phyloP scores from a whole-genome alignment of 257 asterid species.

The Solanum lignicaule region DNA sequence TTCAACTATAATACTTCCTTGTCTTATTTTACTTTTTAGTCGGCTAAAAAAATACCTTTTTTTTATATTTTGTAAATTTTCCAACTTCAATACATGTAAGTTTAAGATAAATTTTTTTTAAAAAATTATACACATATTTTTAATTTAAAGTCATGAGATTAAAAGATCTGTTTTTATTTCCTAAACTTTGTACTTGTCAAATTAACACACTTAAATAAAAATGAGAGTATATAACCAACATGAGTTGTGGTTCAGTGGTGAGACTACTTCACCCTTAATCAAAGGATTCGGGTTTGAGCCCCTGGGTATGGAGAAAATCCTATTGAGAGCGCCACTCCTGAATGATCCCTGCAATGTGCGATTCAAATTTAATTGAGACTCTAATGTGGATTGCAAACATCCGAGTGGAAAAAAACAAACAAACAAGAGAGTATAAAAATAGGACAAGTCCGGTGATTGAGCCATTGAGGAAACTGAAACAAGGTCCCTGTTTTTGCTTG shows the following conservation, averaged over 20 bases:
- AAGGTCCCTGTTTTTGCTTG: not conserved
- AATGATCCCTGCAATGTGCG: too few species aligned
- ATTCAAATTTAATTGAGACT: too few species aligned
- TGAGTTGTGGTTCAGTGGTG: too few species aligned
- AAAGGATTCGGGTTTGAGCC: too few species aligned
- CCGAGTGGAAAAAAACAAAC: not conserved
- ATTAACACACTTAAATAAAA: not conserved
- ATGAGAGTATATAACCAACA: not conserved
- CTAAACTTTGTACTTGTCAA: too few species aligned
- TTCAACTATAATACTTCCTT: not conserved
- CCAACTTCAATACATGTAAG: not conserved
- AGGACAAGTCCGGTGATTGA: not conserved
- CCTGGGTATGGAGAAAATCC: too few species aligned
- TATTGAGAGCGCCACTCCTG: accelerated
- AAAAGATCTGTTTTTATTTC: too few species aligned
- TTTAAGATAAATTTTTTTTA: not conserved
- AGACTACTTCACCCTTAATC: too few species aligned
- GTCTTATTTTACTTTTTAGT: not conserved
- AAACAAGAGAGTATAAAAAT: not conserved
- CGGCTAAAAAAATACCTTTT: too few species aligned
- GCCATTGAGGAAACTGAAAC: not conserved
- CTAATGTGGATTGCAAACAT: accelerated
- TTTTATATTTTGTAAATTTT: not conserved
- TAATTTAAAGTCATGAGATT: too few species aligned
- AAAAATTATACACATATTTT: not conserved